Evolutionary conservation across 768 basidiomycete species (phyloP), one percentile per base, ranked within the genome.

Genomic region (Gymnopilus junonius): DNA sequence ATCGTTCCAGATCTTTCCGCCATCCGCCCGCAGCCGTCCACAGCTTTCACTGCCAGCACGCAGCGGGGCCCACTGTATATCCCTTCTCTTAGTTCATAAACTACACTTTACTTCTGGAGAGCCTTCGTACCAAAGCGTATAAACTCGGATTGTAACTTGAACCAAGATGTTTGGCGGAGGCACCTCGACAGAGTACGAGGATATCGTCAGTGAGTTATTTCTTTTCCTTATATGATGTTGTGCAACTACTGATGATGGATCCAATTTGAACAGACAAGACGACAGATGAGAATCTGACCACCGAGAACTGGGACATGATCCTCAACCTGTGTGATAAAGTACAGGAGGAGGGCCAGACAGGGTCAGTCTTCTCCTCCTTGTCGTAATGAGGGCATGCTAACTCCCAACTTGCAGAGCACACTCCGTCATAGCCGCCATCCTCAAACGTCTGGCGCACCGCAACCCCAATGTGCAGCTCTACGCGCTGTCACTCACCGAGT

Each of bases 391-490:
- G n/a, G n/a, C 48, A 48, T 29, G 31, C 50, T 20, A n/a, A 42
- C 31, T 54, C 31, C 23, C 21, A 27, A 34, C 31, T 21, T 45
- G n/a, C 77, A 98, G 97, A 11, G 94, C 97, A 8, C 91, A 91
- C 58, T 87, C 91, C 68, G 93, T 93, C 59, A 85, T 96, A 63
- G 89, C 90, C 12, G 85, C 97, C 0, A 71, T 97, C 32, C 83
- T 95, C 70, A 98, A 96, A 76, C 93, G 97, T 4, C 83, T 99
- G 2, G 84, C 91, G 10, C 97, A 99, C 76, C 87, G 97, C 20
- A 97, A 93, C 74, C 92, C 97, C 2, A 99, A 97, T 68, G 97
- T 99, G 2, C 97, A 99, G 77, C 85, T 98, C 1, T 98, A 96
- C 71, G 86, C 97, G 5, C 86, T 99, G 4, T 87, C 93, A 1